Percentiles rank a stretch among this genome's conserved stretches.
Evolutionary conservation across 768 basidiomycete species (phyloP).

Genomic region (Lactifluus subvellereus): DNA sequence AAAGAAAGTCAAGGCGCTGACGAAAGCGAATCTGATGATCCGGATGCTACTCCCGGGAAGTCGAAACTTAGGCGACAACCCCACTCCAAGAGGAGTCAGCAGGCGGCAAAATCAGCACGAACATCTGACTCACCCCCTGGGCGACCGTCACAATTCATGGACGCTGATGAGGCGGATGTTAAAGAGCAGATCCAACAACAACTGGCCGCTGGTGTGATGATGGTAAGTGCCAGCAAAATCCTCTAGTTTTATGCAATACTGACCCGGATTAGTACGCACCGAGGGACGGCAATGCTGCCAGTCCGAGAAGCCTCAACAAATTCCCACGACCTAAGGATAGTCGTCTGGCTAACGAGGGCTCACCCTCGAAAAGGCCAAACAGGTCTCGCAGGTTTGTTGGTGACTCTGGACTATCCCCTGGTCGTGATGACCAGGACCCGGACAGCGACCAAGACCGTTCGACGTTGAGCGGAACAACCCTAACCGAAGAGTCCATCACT

Average conservation of each 20-base stretch:
- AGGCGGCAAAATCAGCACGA: constrained; percentile 32
- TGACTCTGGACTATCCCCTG: constrained; percentile 30
- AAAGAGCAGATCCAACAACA: constrained; percentile 86
- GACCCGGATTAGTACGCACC: constrained; percentile 45
- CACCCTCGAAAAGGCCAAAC: constrained; percentile 35
- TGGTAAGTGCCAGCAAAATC: constrained; percentile 42
- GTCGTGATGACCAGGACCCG: constrained; percentile 45
- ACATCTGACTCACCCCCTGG: constrained; percentile 42
- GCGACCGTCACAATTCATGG: constrained; percentile 79
- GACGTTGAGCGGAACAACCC: constrained; percentile 42
- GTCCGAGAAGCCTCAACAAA: constrained; percentile 61
- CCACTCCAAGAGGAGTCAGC: constrained; percentile 32
- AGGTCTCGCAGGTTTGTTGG: constrained; percentile 41
- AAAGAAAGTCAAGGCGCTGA: constrained; percentile 35
- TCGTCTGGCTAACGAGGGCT: constrained; percentile 32
- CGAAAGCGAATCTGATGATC: constrained; percentile 43
- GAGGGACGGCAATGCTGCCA: constrained; percentile 53
- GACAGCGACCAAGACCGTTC: constrained; percentile 52
- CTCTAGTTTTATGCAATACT: neutral
- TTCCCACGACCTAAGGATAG: constrained; percentile 56
- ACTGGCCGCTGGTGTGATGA: constrained; percentile 63
- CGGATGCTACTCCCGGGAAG: constrained; percentile 55
- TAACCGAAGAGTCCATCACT: constrained; percentile 48
- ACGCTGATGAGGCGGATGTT: constrained; percentile 78
- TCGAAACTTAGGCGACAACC: constrained; percentile 38